Conservation (phyloP, 768 basidiomycete species). For the Pilatotrama ljubarskyi region DNA sequence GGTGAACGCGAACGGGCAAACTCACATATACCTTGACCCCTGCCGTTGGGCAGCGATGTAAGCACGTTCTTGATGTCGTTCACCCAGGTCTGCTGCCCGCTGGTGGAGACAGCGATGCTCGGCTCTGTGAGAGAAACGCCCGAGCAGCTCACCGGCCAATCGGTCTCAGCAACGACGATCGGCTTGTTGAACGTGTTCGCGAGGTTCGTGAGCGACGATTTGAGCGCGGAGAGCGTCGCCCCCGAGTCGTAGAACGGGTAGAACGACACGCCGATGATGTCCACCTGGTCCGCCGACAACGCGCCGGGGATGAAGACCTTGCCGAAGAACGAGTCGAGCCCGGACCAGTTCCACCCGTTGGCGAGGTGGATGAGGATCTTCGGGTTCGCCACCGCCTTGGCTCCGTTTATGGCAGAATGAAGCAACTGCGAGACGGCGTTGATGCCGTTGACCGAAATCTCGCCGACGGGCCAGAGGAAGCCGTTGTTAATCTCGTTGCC, state of each 20-base stretch:
- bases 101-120: conserved; percentile 46
- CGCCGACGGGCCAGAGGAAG: conserved; percentile 60
- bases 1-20: background rate
- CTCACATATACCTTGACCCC: conserved; percentile 44
- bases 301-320: conserved; percentile 55
- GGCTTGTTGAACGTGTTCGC: conserved; percentile 52
- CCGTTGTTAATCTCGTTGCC: conserved; percentile 71
- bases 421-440: conserved; percentile 57
- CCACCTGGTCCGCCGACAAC: conserved; percentile 49
- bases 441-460: conserved; percentile 53
- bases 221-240: conserved; percentile 52
- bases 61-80: conserved; percentile 50
- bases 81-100: conserved; percentile 57
- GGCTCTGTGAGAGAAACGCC: conserved; percentile 47
- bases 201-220: conserved; percentile 51
- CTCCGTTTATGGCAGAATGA: conserved; percentile 59
- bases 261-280: conserved; percentile 63
- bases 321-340: conserved; percentile 49
- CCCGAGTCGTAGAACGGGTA: conserved; percentile 63
- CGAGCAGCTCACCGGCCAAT: conserved; percentile 56
- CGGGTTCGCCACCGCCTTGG: conserved; percentile 44
- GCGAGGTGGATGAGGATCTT: conserved; percentile 61
- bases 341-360: conserved; percentile 56
- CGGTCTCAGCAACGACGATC: conserved; percentile 64
- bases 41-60: conserved; percentile 36